A percentile compares a stretch with the other conserved stretches of the same genome.
phyloP scores from a whole-genome alignment of 257 asterid genomes.

The Capsicum pubescens region DNA sequence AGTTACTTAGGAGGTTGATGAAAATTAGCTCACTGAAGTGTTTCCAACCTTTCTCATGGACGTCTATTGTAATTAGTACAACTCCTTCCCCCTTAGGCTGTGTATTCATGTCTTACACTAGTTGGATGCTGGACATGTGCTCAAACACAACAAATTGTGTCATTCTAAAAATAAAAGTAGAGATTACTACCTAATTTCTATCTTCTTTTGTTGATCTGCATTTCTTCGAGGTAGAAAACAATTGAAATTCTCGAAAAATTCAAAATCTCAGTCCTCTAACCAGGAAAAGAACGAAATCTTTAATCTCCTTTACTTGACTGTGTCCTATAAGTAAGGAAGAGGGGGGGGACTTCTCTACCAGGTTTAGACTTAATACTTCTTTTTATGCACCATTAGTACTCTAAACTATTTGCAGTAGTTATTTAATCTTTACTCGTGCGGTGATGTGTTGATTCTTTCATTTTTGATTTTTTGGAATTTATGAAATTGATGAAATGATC shows the following conservation, averaged over 20 bases:
- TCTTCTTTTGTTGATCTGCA: conserved; percentile 6
- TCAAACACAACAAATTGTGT: neutral
- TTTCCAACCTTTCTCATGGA: neutral
- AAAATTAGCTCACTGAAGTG: conserved; percentile 12
- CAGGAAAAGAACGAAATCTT: neutral
- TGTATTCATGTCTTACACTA: neutral
- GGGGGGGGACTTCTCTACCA: neutral
- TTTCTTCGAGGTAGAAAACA: conserved; percentile 2
- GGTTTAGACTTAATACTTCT: neutral
- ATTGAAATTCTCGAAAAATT: neutral
- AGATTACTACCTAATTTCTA: neutral
- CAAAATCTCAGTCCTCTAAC: neutral
- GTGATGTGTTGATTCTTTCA: neutral
- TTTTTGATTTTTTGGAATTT: neutral
- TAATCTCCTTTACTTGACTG: neutral
- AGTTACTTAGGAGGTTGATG: neutral
- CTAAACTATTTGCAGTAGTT: neutral
- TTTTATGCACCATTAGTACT: neutral
- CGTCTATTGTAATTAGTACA: conserved; percentile 10
- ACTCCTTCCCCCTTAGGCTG: neutral
- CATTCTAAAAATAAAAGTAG: neutral
- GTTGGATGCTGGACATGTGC: neutral
- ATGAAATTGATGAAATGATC: neutral
- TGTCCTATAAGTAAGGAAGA: neutral
- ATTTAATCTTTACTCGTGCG: neutral